Conservation (phyloP, 176 grass and related monocot species). For the Hyparrhenia diplandra region DNA sequence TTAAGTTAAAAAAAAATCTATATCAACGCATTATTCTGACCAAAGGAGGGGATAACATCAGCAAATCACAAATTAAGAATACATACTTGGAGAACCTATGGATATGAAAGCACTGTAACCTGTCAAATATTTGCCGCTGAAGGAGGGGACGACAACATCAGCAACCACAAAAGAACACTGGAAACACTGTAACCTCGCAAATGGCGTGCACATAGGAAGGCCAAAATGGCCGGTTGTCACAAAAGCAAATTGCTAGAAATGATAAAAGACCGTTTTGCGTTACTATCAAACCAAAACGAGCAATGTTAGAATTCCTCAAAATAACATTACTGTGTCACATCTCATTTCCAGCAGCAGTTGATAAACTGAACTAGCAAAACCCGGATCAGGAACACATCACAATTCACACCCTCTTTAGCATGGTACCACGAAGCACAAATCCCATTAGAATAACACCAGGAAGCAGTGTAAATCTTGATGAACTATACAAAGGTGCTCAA, state of each 20-base stretch:
- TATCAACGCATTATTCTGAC: too few species aligned
- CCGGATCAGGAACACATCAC: not conserved
- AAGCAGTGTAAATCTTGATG: not conserved
- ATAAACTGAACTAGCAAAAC: not conserved
- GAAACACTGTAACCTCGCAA: not conserved
- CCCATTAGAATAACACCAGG: not conserved
- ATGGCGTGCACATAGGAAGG: not conserved
- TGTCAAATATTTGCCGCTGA: too few species aligned
- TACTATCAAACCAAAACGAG: too few species aligned
- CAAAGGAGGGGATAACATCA: too few species aligned
- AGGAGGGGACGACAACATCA: not conserved
- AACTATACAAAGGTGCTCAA: slow-evolving; percentile 23
- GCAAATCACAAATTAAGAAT: too few species aligned
- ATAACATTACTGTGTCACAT: too few species aligned
- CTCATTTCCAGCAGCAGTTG: not conserved
- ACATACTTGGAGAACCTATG: too few species aligned
- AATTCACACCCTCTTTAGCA: not conserved
- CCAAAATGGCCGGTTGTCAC: not conserved
- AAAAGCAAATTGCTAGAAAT: not conserved
- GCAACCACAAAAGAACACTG: not conserved
- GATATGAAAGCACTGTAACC: too few species aligned
- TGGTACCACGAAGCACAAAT: not conserved
- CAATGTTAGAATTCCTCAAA: too few species aligned
- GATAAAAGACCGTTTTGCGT: not conserved
- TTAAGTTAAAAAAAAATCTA: too few species aligned